phyloP scores from a whole-genome alignment of 2,329 filamentous ascomycete genomes.

The Pleomassaria siparia region DNA sequence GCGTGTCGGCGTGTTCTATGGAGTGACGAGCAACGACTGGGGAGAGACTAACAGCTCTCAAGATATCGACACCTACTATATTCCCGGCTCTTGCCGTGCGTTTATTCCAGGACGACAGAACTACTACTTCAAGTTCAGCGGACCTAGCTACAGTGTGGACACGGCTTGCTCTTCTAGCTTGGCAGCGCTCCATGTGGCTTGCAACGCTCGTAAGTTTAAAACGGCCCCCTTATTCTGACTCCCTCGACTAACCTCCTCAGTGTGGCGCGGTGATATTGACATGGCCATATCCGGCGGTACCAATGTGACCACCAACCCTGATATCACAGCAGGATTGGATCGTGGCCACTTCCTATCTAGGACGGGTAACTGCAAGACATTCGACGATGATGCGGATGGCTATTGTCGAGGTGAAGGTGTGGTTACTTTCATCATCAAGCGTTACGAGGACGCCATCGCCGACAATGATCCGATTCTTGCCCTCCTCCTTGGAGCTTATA shows the following conservation, averaged over 20 bases:
- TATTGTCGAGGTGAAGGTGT: constrained; percentile 40
- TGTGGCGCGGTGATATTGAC: constrained; percentile 18
- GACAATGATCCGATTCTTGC: constrained; percentile 40
- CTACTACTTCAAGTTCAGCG: constrained; percentile 26
- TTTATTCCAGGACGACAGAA: constrained; percentile 56
- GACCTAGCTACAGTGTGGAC: constrained; percentile 18
- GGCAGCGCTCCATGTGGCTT: constrained; percentile 25
- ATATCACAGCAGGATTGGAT: constrained; percentile 48
- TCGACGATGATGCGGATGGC: constrained; percentile 36
- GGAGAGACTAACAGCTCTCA: constrained; percentile 22
- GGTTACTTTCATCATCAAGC: constrained; percentile 35
- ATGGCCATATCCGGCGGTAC: constrained; percentile 3
- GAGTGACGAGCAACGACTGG: constrained; percentile 35
- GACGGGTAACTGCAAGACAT: constrained; percentile 34
- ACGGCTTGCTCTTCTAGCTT: constrained; percentile 26
- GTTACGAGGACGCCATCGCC: constrained; percentile 34
- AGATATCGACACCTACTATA: constrained; percentile 56
- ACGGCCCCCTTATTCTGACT: not conserved
- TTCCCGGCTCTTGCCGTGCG: constrained; percentile 55
- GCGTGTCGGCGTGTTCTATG: constrained; percentile 38
- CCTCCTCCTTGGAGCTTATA: constrained; percentile 34
- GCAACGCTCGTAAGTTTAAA: constrained; percentile 8
- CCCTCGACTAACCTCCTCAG: too few species aligned
- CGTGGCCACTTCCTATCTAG: constrained; percentile 25
- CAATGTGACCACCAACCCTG: constrained; percentile 25